Evolutionary conservation across 345 rosid species (phyloP).

Genomic region (Microcos paniculata): DNA sequence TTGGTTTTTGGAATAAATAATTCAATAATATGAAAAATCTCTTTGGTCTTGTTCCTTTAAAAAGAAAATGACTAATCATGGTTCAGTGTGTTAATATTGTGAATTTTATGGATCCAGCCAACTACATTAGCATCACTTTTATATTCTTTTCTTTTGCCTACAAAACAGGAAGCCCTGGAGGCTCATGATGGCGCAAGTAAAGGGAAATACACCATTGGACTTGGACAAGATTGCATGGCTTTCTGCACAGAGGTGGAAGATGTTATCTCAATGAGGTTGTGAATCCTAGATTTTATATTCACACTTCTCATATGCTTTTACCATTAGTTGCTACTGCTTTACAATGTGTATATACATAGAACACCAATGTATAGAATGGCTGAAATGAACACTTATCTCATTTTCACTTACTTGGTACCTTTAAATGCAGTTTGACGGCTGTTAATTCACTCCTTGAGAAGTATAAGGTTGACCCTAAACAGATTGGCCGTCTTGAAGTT

Average conservation of each 20-base stretch:
- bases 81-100: background rate
- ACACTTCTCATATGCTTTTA: background rate
- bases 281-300: conserved; percentile 1
- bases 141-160: background rate
- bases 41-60: background rate
- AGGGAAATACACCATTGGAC: conserved; percentile 98
- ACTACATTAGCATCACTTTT: background rate
- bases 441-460: conserved; percentile 90
- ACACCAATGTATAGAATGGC: background rate
- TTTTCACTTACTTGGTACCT: conserved; percentile 6
- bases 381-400: background rate
- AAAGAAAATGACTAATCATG: background rate
- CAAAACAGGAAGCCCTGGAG: conserved; percentile 79
- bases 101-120: background rate
- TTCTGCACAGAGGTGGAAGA: conserved; percentile 99
- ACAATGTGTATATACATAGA: background rate
- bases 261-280: conserved; percentile 97
- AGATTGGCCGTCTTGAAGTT: conserved; percentile 95
- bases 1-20: background rate
- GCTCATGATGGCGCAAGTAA: conserved; percentile 95
- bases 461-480: conserved; percentile 85
- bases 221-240: conserved; percentile 97
- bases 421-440: conserved; percentile 69
- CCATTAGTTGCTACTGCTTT: background rate
- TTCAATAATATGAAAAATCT: background rate